Percentiles rank a stretch among this genome's conserved stretches.
These are phyloP conservation scores for Capsella bursapastoris DNA, from an alignment of 345 rosid species.

Conservation along the genomic window DNA sequence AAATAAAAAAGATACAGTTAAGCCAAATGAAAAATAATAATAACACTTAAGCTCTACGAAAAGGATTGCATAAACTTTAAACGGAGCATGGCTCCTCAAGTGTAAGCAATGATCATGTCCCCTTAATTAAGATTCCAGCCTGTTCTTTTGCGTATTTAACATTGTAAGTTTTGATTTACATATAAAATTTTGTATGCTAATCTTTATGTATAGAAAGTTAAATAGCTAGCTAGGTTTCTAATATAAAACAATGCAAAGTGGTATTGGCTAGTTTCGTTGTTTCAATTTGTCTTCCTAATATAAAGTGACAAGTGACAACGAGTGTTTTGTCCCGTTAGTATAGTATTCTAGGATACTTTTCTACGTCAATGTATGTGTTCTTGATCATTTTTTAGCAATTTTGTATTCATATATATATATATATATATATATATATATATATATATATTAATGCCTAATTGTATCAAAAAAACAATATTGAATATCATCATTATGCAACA, in stretches of 20 bases:
- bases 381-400: neutral
- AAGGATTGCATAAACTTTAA: slow-evolving; percentile 23
- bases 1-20: neutral
- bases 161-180: neutral
- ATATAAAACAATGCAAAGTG: neutral
- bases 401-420: neutral
- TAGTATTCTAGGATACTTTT: slow-evolving; percentile 20
- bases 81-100: neutral
- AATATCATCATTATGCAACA: too few relatives aligned
- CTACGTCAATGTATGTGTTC: slow-evolving; percentile 19
- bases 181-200: neutral
- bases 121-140: slow-evolving; percentile 2
- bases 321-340: slow-evolving; percentile 18
- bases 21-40: neutral
- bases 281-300: slow-evolving; percentile 10
- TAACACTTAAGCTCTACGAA: slow-evolving; percentile 18
- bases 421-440: too few relatives aligned
- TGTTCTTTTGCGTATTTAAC: neutral
- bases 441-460: too few relatives aligned
- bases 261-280: neutral
- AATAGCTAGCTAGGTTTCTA: too few relatives aligned
- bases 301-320: slow-evolving; percentile 4
- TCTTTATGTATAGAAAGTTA: neutral
- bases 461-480: too few relatives aligned
- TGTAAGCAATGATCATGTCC: slow-evolving; percentile 30